Base-by-base conservation (phyloP, 345 rosid genomes). In the Trapa bicornis region DNA sequence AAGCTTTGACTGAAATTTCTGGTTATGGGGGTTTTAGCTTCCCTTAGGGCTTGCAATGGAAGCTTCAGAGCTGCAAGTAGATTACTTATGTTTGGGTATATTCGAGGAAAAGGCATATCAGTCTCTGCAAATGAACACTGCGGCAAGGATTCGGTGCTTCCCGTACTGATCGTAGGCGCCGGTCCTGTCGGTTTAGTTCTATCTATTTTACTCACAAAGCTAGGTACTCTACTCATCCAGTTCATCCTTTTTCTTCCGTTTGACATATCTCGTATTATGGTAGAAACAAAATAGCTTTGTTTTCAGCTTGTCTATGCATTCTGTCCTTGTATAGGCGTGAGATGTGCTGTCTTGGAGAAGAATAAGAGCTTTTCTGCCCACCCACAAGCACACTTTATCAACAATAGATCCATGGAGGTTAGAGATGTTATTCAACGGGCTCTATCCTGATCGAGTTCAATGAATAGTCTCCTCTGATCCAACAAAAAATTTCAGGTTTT, bases 391-490 rank as follows among this genome's bases (percentile, higher is more conserved):
- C 98, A 93, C 78, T 93, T 93, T 72, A 90, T 93, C 83, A 93
- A 93, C 82, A 93, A 90, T 64, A 83, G 97, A 7, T 82, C 97
- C 17, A 93, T 93, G 98, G 98, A 93, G 98, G 98, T 93, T 57
- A 60, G 37, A 61, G 39, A 54, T 17, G 41, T 67, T 32, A 37
- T 69, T 76, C 60, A 62, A 41, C 37, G 5, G 63, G 38, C 14
- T 58, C 60, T 58, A 10, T 58, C 32, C 3, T 58, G 63, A 35
- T 11, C 13, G 37, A 9, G 37, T 0, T 12, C 35, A 58, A 32
- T 32, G 38, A 54, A 48, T 33, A 4, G 47, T 48, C 65, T 41
- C 15, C 32, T 5, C 42, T 68, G 29, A 47, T 38, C 22, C 42
- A n/a, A 13, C n/a, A 63, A 41, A 41, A 35, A 0, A 45, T 74